These are phyloP conservation scores for Hypoxylon sp. DNA, from an alignment of 2,329 filamentous ascomycete species.

Conservation along the genomic window DNA sequence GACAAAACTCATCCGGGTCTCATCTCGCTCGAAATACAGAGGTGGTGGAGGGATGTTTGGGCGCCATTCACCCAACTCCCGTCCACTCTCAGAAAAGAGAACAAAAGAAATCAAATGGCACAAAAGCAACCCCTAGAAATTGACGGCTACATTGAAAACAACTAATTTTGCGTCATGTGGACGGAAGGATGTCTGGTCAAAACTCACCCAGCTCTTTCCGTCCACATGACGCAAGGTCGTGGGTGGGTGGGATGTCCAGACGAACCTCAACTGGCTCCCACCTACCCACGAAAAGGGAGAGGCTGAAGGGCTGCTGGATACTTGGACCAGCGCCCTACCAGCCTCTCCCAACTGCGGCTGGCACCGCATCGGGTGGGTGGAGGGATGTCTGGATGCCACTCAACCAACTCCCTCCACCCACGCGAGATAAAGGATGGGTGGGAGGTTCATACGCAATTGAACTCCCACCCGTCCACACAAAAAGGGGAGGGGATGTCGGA, in stretches of 20 bases:
- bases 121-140: not conserved
- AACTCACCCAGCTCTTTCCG: not conserved
- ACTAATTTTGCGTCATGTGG: not conserved
- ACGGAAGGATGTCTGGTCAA: not conserved
- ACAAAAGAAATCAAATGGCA: too few species aligned
- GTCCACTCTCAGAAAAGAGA: not conserved
- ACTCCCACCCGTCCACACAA: not conserved
- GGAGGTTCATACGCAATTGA: not conserved
- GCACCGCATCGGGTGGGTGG: not conserved
- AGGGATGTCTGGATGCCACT: constrained; percentile 2
- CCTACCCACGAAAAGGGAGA: not conserved
- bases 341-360: not conserved
- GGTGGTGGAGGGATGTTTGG: constrained; percentile 1
- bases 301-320: constrained; percentile 1
- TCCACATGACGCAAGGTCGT: not conserved
- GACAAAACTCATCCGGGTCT: not conserved
- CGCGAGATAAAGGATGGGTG: not conserved
- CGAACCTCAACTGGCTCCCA: constrained; percentile 6
- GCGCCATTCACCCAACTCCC: not conserved
- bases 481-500: not conserved
- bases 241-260: not conserved
- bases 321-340: constrained; percentile 2
- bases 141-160: not conserved
- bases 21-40: not conserved
- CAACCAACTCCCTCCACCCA: not conserved